These are phyloP conservation scores for Lasiodiplodia sp. DNA, from an alignment of 2,329 filamentous ascomycete species.

Conservation along the genomic window DNA sequence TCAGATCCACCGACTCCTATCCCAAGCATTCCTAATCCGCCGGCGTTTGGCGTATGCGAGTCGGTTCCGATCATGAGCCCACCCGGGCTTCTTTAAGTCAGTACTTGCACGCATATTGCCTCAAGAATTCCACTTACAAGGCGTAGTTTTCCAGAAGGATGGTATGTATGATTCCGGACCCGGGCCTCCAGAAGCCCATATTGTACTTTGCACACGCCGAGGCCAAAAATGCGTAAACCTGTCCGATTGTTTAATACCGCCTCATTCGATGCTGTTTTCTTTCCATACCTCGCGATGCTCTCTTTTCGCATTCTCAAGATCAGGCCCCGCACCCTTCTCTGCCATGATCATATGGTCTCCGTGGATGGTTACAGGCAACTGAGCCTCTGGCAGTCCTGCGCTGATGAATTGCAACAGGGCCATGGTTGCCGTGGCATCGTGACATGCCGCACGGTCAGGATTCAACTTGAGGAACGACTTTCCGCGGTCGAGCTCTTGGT, in stretches of 20 bases:
- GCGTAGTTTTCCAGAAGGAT: slow-evolving; percentile 53
- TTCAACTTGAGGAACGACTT: slow-evolving; percentile 48
- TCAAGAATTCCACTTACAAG: slow-evolving; percentile 35
- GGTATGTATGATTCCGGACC: slow-evolving; percentile 50
- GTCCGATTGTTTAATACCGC: slow-evolving; percentile 24
- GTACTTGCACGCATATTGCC: background rate
- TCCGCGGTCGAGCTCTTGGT: slow-evolving; percentile 46
- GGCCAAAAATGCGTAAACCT: slow-evolving; percentile 51
- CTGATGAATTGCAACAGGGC: slow-evolving; percentile 53
- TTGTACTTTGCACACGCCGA: slow-evolving; percentile 55
- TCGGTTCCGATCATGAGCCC: slow-evolving; percentile 49
- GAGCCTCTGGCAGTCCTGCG: slow-evolving; percentile 48
- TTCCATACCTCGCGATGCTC: slow-evolving; percentile 36
- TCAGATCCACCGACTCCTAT: slow-evolving; percentile 44
- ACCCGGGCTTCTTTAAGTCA: slow-evolving; percentile 39
- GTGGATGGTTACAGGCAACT: slow-evolving; percentile 50
- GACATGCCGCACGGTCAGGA: slow-evolving; percentile 52
- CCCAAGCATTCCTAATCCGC: slow-evolving; percentile 46
- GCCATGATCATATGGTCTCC: slow-evolving; percentile 51
- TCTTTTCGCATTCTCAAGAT: slow-evolving; percentile 38
- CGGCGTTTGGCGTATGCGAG: slow-evolving; percentile 49
- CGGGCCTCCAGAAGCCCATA: slow-evolving; percentile 52
- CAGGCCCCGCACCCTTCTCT: slow-evolving; percentile 42
- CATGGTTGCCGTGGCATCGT: slow-evolving; percentile 55
- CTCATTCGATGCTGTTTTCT: no score